Conservation (phyloP, 108 stramenopile genomes). For the Asterionellopsis glacialis region DNA sequence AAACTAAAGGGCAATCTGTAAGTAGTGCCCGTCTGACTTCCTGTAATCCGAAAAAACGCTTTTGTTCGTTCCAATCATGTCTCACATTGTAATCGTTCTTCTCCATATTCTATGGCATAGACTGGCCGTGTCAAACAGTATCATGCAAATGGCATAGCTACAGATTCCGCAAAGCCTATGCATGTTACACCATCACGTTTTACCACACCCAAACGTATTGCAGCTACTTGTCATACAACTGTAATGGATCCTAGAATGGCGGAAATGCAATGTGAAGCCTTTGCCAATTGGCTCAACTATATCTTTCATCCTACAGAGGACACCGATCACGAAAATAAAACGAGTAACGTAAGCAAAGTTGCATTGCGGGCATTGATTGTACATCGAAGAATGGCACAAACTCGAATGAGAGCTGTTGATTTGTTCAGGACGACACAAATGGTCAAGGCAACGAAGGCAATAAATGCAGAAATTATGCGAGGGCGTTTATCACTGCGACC, state of each 20-base stretch:
- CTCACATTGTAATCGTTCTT: no score
- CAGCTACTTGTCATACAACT: not conserved
- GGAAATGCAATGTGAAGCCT: conserved; percentile 62
- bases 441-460: conserved; percentile 24
- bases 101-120: no score
- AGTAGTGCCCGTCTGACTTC: no score
- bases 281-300: conserved; percentile 81
- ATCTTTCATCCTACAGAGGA: conserved; percentile 58
- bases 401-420: conserved; percentile 19
- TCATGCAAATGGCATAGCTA: no score
- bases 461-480: conserved; percentile 60
- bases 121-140: no score
- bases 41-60: no score
- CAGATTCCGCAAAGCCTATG: not conserved
- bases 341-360: conserved; percentile 9
- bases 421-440: conserved; percentile 47
- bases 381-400: conserved; percentile 38
- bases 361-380: conserved; percentile 30
- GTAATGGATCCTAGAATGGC: conserved; percentile 45
- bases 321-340: conserved; percentile 16
- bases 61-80: no score
- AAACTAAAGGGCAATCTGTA: not conserved
- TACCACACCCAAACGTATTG: not conserved
- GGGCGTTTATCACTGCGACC: conserved; percentile 68
- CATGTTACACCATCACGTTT: not conserved